Conservation (phyloP, 1,139 yeast genomes). For the Yamadazyma blattariae region DNA sequence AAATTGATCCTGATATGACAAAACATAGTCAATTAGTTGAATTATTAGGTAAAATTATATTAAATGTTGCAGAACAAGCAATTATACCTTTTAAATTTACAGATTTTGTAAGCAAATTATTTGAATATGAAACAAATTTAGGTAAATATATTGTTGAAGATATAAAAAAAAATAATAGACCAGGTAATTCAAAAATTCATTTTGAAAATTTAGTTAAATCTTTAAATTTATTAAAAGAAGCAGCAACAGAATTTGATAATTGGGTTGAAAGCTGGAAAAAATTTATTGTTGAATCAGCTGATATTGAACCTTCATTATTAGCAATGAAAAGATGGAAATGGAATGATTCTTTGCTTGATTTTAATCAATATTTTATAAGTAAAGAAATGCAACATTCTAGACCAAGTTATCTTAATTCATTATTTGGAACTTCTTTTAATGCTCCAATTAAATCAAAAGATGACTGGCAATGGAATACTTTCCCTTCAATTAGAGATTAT, state of each 20-base stretch:
- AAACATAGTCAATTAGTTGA: slow-evolving; percentile 60
- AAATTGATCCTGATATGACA: slow-evolving; percentile 55
- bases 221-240: slow-evolving; percentile 19
- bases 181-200: slow-evolving; percentile 25
- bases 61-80: slow-evolving; percentile 70
- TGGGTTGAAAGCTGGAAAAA: slow-evolving; percentile 60
- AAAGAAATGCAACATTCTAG: slow-evolving; percentile 50
- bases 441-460: slow-evolving; percentile 40
- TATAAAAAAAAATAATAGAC: slow-evolving; percentile 7
- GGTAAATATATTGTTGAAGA: slow-evolving; percentile 17
- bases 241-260: slow-evolving; percentile 26
- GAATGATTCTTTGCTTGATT: slow-evolving; percentile 62
- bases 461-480: slow-evolving; percentile 58
- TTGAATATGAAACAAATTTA: slow-evolving; percentile 47
- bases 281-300: slow-evolving; percentile 29
- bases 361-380: slow-evolving; percentile 51
- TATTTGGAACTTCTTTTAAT: slow-evolving; percentile 69
- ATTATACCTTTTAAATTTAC: slow-evolving; percentile 67
- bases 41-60: slow-evolving; percentile 48
- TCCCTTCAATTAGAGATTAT: slow-evolving; percentile 74
- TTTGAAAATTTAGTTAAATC: slow-evolving; percentile 25
- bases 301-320: slow-evolving; percentile 66
- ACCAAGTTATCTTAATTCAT: slow-evolving; percentile 63
- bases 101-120: slow-evolving; percentile 46
- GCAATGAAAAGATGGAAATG: slow-evolving; percentile 75